Evolutionary conservation across 805 yeast genomes (phyloP), one percentile per base, ranked within the genome.

Genomic region (Debaryomyces prosopidis): DNA sequence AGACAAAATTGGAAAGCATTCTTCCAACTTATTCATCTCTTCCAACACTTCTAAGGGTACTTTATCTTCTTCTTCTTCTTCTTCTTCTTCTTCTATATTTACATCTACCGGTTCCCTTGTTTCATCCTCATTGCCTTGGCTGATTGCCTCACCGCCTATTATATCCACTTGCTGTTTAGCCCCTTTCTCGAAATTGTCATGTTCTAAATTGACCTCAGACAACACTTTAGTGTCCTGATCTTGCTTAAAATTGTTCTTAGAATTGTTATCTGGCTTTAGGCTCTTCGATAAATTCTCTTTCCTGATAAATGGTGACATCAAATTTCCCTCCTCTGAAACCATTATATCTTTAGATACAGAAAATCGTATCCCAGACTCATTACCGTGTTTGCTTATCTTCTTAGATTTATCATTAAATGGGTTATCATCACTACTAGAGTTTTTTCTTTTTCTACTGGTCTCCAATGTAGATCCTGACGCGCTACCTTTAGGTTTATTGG

Each of bases 11-110:
- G 80, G 80, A 53, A 88, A 84, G 23, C 80, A 73, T 30, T 67
- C 69, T 42, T 77, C 78, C 9, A 84, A 68, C 41, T 70, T 71
- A 34, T 70, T 67, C 76, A 84, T 80, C 51, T 84, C 89, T 48
- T 77, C 82, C 28, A 77, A 62, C 3, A 80, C 77, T 42, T 78
- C 84, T 1, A 70, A 59, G 2, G 84, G 72, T 0, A 80, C 71
- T 45, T 77, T 81, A 36, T 74, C 79, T 14, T 75, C 79, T 7
- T 43, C 40, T n/a, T 37, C 47, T 9, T 40, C 39, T 39, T 45
- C 47, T n/a, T 23, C 26, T 5, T 17, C 42, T 4, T 16, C 39
- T 5, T 40, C 43, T 14, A 26, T 32, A 15, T 12, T 19, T 33
- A 27, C 16, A n/a, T 41, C 36, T 14, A 5, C 31, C 36, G 34